These are phyloP conservation scores for Solanum habrochaites DNA, from an alignment of 257 asterid species.

Conservation along the genomic window DNA sequence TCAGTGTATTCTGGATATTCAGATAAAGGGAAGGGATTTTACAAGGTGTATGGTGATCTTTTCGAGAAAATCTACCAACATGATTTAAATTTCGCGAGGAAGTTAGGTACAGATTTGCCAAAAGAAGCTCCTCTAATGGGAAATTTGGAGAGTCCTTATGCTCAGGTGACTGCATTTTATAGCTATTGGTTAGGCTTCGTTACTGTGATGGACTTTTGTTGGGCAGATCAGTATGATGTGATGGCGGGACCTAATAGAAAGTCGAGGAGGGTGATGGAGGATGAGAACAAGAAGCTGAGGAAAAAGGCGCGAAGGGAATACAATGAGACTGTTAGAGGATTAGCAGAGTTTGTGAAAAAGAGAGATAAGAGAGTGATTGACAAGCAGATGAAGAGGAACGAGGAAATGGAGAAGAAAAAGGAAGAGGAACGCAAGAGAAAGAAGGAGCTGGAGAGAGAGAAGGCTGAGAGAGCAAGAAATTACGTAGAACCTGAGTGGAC, in stretches of 20 bases:
- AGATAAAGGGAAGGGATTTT: slow-evolving; percentile 78
- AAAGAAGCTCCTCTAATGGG: slow-evolving; percentile 89
- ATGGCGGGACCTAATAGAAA: slow-evolving; percentile 81
- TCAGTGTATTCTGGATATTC: slow-evolving; percentile 74
- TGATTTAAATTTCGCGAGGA: slow-evolving; percentile 60
- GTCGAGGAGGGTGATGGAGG: slow-evolving; percentile 84
- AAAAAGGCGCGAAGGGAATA: slow-evolving; percentile 78
- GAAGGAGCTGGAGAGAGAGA: slow-evolving; percentile 75
- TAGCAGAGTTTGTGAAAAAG: slow-evolving; percentile 84
- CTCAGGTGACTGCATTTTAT: slow-evolving; percentile 90
- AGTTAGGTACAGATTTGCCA: slow-evolving; percentile 47
- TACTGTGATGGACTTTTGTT: slow-evolving; percentile 71
- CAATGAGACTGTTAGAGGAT: slow-evolving; percentile 83
- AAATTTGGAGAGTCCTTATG: slow-evolving; percentile 69
- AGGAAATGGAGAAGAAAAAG: slow-evolving; percentile 73
- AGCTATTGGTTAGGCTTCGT: slow-evolving; percentile 75
- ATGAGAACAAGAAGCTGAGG: slow-evolving; percentile 85
- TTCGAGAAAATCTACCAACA: slow-evolving; percentile 56
- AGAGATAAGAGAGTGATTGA: slow-evolving; percentile 93
- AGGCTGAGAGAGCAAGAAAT: slow-evolving; percentile 59
- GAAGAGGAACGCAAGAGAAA: slow-evolving; percentile 65
- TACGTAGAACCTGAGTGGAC: slow-evolving; percentile 90
- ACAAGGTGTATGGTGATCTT: slow-evolving; percentile 66
- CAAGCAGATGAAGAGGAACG: slow-evolving; percentile 79
- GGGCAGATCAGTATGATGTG: slow-evolving; percentile 81